Percentiles rank a stretch among this genome's conserved stretches.
These are phyloP conservation scores for Massarina eburnea DNA, from an alignment of 2,329 filamentous ascomycete species.

Conservation along the genomic window DNA sequence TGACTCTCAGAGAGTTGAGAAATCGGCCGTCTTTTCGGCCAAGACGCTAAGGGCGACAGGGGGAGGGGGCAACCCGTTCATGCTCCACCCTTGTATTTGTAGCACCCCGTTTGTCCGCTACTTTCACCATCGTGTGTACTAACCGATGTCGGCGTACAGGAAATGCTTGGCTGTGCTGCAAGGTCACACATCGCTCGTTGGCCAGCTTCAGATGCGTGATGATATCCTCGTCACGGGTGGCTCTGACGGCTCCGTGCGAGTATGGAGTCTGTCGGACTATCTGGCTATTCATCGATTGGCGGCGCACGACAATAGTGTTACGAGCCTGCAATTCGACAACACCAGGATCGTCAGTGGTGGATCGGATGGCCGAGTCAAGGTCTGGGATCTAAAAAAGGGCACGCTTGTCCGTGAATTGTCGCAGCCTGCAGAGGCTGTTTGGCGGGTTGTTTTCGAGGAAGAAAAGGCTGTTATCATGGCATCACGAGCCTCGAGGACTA, in stretches of 20 bases:
- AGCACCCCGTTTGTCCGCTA: conserved; percentile 8
- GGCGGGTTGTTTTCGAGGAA: conserved; percentile 96
- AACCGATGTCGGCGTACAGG: conserved; percentile 18
- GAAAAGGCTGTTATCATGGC: conserved; percentile 98
- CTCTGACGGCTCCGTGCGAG: conserved; percentile 91
- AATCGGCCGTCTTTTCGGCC: too few relatives aligned
- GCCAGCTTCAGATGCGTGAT: conserved; percentile 92
- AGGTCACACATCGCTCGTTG: conserved; percentile 94
- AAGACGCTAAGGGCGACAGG: too few relatives aligned
- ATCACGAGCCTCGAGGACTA: conserved; percentile 77
- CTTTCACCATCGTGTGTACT: conserved; percentile 1
- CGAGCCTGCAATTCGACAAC: conserved; percentile 95
- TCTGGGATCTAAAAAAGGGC: conserved; percentile 94
- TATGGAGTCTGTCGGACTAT: conserved; percentile 92
- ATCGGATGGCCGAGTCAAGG: conserved; percentile 95
- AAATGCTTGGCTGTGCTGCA: conserved; percentile 90
- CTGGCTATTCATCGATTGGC: conserved; percentile 91
- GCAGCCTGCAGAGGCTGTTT: conserved; percentile 89
- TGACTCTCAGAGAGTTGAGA: too few relatives aligned
- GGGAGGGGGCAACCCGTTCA: too few relatives aligned
- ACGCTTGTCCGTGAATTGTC: conserved; percentile 89
- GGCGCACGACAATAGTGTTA: conserved; percentile 97
- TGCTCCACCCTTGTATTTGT: too few relatives aligned
- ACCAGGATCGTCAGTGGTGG: conserved; percentile 93
- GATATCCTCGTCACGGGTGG: conserved; percentile 95